phyloP scores from a whole-genome alignment of 2,329 filamentous ascomycete genomes.

The Periconia sp. region DNA sequence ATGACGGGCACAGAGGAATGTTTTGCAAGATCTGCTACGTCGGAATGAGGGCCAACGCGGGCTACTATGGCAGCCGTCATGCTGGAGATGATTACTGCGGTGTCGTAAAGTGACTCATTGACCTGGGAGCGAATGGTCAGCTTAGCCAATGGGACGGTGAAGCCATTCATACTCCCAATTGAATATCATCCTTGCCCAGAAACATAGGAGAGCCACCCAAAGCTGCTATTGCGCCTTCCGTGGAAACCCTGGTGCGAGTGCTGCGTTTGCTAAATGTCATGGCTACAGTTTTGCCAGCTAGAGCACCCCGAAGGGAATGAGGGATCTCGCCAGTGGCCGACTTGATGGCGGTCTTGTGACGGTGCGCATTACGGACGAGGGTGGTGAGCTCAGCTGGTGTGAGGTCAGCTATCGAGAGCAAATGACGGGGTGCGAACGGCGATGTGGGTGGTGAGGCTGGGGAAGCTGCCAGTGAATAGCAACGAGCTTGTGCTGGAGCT shows the following conservation, averaged over 20 bases:
- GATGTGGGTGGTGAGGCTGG: constrained; percentile 50
- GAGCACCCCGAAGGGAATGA: constrained; percentile 58
- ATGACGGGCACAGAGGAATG: constrained; percentile 53
- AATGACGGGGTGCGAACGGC: constrained; percentile 72
- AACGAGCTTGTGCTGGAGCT: constrained; percentile 19
- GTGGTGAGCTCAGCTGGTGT: constrained; percentile 75
- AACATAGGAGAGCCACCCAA: constrained; percentile 97
- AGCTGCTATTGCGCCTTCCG: constrained; percentile 83
- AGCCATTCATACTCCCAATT: constrained; percentile 70
- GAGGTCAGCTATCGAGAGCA: constrained; percentile 89
- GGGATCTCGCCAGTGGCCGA: constrained; percentile 59
- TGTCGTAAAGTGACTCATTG: constrained; percentile 95
- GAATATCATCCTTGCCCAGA: constrained; percentile 91
- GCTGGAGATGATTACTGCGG: constrained; percentile 88
- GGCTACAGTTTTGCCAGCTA: constrained; percentile 80
- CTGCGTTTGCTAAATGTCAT: constrained; percentile 98
- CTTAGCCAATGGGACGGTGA: not conserved
- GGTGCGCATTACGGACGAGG: constrained; percentile 78
- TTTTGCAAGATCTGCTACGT: constrained; percentile 52
- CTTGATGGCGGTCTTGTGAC: constrained; percentile 78
- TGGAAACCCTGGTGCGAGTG: constrained; percentile 90
- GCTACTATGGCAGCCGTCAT: constrained; percentile 53
- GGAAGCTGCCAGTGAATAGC: constrained; percentile 30
- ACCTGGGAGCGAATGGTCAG: constrained; percentile 52
- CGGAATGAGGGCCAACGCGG: constrained; percentile 55